Evolutionary conservation across 1,139 yeast species (phyloP), one percentile per base, ranked within the genome.

Genomic region (Diutina mesorugosa): DNA sequence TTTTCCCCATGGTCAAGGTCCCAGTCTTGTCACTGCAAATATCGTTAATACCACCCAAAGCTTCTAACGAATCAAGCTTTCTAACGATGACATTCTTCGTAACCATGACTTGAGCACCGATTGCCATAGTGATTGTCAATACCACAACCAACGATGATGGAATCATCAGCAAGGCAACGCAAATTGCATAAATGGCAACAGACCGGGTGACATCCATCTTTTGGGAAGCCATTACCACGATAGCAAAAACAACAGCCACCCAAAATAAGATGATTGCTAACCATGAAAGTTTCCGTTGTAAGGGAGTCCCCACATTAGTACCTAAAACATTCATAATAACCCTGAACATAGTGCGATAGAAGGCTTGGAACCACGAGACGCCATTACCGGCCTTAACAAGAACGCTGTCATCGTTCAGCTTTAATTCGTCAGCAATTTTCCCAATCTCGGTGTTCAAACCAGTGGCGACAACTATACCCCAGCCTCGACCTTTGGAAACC

Each of bases 1-100:
- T 87, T 63, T 83, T 83, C 55, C 93, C 95, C 66, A 84, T 87
- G 3, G 95, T 87, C 61, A 87, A 74, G 45, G 95, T 87, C 60
- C 93, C 95, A 7, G 95, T 87, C 67, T 87, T 87, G 71, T 87
- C 95, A 2, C 91, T 86, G 69, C 95, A 87, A 63, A 87, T 85
- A 64, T 86, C 91, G 66, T 85, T 84, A 58, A 87, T 85, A 41
- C 91, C 87, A 35, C 95, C 95, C 54, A 87, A 74, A 32, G 90
- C 90, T 66, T 87, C 95, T 55, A 87, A 75, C 1, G 95, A 85
- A 65, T 87, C 93, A 59, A 87, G 75, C 63, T 85, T 87, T 65
- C 95, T 76, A 26, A 87, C 90, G 69, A 87, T 84, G 45, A 87
- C 95, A 64, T 85, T 74, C 64, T 85, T 79, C 54, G 72, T 69